These are phyloP conservation scores for Scenedesmus sp. DNA, from an alignment of 163 green algal genomes.

Conservation along the genomic window DNA sequence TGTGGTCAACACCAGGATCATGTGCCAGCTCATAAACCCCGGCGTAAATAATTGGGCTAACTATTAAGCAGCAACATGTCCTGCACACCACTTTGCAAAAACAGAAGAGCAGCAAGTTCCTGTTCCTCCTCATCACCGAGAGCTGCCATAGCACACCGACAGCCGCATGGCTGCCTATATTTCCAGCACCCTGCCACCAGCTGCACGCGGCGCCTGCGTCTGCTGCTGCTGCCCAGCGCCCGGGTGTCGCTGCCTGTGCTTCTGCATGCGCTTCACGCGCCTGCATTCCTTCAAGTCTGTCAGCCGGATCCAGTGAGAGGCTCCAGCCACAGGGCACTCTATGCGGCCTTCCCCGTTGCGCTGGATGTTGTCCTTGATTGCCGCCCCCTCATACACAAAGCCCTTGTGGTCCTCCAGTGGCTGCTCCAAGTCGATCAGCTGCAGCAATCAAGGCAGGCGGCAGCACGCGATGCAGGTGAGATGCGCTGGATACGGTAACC, in stretches of 20 bases:
- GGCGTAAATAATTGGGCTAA: too few relatives aligned
- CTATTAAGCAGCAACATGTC: too few relatives aligned
- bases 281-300: neutral
- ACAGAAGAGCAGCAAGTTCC: neutral
- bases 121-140: neutral
- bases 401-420: conserved; percentile 62
- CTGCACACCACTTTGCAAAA: neutral
- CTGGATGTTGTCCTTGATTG: neutral
- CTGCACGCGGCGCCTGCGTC: conserved; percentile 4
- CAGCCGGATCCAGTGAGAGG: neutral
- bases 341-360: neutral
- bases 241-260: neutral
- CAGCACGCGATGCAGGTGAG: too few relatives aligned
- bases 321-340: conserved; percentile 3
- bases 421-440: conserved; percentile 67
- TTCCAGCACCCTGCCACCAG: conserved; percentile 31
- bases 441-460: conserved; percentile 29
- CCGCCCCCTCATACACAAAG: conserved; percentile 59
- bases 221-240: neutral
- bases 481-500: too few relatives aligned
- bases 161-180: neutral
- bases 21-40: too few relatives aligned
- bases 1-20: too few relatives aligned
- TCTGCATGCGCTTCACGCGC: conserved; percentile 36
- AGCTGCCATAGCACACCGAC: neutral